Base-by-base conservation (phyloP, 257 asterid species). In the Gentiana macrophylla region DNA sequence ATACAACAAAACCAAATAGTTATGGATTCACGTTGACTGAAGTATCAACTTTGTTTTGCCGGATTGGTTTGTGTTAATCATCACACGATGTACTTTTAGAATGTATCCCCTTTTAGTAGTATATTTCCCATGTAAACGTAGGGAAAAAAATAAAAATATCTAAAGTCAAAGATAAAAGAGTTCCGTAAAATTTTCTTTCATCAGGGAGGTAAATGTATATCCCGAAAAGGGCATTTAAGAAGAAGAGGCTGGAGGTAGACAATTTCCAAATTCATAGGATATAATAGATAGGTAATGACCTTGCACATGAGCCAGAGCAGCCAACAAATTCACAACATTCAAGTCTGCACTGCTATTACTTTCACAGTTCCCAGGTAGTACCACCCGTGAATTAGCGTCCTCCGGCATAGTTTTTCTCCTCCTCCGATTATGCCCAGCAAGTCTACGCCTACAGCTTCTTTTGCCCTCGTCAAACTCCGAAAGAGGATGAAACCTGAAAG, bases 391-490 rank as follows among this genome's bases (percentile, higher is more conserved):
- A 32, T 76, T 47, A 60, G 71, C 67, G 43, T 84, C 96, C 62
- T 90, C 95, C 12, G 88, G 94, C 62, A 82, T 86, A 57, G 88
- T 84, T 74, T 90, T 90, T 72, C 98, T 84, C 74, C 98, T 84
- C 86, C 98, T 79, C 74, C 86, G 70, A 73, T 90, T 90, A 70
- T 90, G 98, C 50, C 98, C 98, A 61, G 98, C 98, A 48, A 90
- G 91, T 61, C 96, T 78, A 33, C 96, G 87, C 75, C 98, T 83
- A 69, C 98, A 90, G 64, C 98, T 90, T 75, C 98, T 77, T 74
- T 90, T 90, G 35, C 94, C 98, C 80, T 86, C 98, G 1, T 90
- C 98, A 63, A 90, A 90, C 71, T 90, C 98, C 44, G 83, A 58
- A 45, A 90, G 98, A 43, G 76, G 89, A 73, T 90, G 98, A 64